Conservation (phyloP, 805 yeast species). For the Saccharomycopsis vini region DNA sequence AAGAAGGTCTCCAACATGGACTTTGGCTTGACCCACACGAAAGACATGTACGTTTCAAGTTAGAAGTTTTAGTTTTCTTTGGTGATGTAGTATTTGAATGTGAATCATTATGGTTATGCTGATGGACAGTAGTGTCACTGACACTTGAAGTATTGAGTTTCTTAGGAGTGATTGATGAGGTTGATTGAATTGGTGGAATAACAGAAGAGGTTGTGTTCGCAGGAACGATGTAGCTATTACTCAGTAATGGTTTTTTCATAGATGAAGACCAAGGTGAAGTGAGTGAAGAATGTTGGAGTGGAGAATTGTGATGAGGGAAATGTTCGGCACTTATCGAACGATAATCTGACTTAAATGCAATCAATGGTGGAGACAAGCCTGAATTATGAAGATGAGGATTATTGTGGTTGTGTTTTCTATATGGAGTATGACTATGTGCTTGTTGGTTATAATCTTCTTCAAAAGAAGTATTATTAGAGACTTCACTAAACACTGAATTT, state of each 20-base stretch:
- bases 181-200: no score
- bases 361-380: constrained; percentile 11
- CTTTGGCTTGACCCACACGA: constrained; percentile 87
- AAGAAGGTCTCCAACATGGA: constrained; percentile 98
- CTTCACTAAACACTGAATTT: constrained; percentile 14
- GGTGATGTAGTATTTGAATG: no score
- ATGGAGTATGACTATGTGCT: no score
- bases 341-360: constrained; percentile 6
- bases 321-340: no score
- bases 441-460: neutral
- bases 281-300: neutral
- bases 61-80: no score
- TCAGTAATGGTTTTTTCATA: neutral
- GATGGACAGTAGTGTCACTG: no score
- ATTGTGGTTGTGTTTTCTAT: no score
- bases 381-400: no score
- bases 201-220: no score
- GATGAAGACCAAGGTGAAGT: neutral
- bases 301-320: neutral
- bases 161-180: no score
- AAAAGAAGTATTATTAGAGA: constrained; percentile 1
- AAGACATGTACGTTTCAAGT: constrained; percentile 53
- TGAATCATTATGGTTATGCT: no score
- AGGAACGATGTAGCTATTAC: neutral
- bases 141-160: no score